Evolutionary conservation across 495 filamentous ascomycete species (phyloP).

Genomic region (Paragyromitra xinjiangensis): DNA sequence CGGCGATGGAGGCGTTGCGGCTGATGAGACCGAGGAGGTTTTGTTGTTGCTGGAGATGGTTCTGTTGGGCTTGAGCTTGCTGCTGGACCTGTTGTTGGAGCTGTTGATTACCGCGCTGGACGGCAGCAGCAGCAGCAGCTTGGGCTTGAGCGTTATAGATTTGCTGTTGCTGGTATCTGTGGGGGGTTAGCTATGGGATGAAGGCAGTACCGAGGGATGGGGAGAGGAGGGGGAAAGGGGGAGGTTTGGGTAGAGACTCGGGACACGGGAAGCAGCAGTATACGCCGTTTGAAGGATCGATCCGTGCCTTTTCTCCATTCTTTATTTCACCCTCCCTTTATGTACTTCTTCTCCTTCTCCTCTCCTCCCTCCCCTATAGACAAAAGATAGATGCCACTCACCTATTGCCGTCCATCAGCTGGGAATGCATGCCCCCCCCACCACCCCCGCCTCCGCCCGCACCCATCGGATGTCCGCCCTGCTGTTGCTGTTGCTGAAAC

Average conservation of each 20-base stretch:
- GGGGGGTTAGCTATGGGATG: slow-evolving; percentile 10
- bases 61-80: slow-evolving; percentile 63
- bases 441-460: slow-evolving; percentile 46
- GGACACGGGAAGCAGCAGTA: slow-evolving; percentile 42
- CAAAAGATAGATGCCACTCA: slow-evolving; percentile 29
- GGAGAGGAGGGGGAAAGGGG: not conserved
- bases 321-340: slow-evolving; percentile 14
- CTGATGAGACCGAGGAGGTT: slow-evolving; percentile 55
- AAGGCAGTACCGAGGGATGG: slow-evolving; percentile 1
- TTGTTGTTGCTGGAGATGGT: slow-evolving; percentile 65
- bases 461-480: slow-evolving; percentile 56
- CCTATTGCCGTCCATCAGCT: slow-evolving; percentile 52
- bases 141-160: slow-evolving; percentile 53
- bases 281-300: slow-evolving; percentile 17
- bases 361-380: not conserved
- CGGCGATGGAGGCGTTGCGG: slow-evolving; percentile 51
- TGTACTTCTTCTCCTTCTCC: not conserved
- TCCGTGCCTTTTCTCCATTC: not conserved
- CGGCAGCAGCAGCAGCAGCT: slow-evolving; percentile 41
- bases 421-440: slow-evolving; percentile 48
- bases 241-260: not conserved
- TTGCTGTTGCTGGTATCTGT: slow-evolving; percentile 53
- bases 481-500: slow-evolving; percentile 48
- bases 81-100: slow-evolving; percentile 58
- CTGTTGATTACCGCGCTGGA: slow-evolving; percentile 50